Evolutionary conservation across 73 alveolate genomes (phyloP).

Genomic region (Paramecium tetraurelia): DNA sequence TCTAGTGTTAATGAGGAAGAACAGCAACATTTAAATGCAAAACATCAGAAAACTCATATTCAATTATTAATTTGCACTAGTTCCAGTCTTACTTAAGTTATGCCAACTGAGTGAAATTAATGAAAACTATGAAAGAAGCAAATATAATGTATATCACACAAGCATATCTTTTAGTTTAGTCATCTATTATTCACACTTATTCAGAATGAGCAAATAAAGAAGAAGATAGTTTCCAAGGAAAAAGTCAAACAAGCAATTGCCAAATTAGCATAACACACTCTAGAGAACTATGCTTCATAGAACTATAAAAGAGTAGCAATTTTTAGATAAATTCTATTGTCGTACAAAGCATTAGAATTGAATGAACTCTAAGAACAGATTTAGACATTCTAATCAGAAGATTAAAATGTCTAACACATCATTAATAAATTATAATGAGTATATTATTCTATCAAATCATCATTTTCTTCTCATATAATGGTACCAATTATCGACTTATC

Average conservation of each 20-base stretch:
- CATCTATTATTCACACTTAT: not conserved
- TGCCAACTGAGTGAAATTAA: not conserved
- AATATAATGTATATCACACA: not conserved
- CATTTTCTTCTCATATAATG: slow-evolving; percentile 57
- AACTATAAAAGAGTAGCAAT: not conserved
- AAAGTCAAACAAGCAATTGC: not conserved
- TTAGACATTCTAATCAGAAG: not conserved
- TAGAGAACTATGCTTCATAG: not conserved
- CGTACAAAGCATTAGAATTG: not conserved
- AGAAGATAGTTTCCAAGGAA: not conserved
- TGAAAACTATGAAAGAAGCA: not conserved
- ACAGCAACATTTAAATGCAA: not conserved
- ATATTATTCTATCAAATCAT: not conserved
- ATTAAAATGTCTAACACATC: not conserved
- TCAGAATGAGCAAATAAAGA: not conserved
- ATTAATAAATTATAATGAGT: not conserved
- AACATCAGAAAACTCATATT: not conserved
- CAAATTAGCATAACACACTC: not conserved
- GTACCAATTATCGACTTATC: slow-evolving; percentile 72
- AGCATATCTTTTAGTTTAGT: not conserved
- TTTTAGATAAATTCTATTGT: not conserved
- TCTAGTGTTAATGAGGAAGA: not conserved
- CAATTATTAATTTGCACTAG: not conserved
- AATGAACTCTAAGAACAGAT: not conserved
- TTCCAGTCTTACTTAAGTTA: not conserved